A percentile compares a stretch with the other conserved stretches of the same genome.
Evolutionary conservation across 306 rosid species (phyloP).

Genomic region (Boehmeria nivea): DNA sequence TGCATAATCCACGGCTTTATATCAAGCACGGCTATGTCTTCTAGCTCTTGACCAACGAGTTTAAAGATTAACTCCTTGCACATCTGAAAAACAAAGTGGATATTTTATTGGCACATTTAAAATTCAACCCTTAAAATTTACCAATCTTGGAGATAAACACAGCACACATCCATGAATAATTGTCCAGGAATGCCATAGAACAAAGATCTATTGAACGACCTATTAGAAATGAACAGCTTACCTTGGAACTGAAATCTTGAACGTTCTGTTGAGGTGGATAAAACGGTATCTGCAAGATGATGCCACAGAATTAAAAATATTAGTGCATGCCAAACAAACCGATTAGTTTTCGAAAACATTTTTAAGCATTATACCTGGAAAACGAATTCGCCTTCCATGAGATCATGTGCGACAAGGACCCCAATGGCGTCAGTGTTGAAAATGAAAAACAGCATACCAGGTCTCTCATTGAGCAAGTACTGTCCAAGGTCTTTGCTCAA

Average conservation of each 20-base stretch:
- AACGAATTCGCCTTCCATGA: conserved; percentile 87
- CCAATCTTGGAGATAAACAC: conserved; percentile 9
- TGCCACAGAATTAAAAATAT: conserved; percentile 15
- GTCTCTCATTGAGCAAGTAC: conserved; percentile 75
- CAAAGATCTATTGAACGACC: neutral
- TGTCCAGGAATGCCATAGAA: neutral
- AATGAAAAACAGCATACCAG: conserved; percentile 92
- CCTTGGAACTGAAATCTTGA: conserved; percentile 69
- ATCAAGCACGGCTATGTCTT: conserved; percentile 64
- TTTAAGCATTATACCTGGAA: conserved; percentile 75
- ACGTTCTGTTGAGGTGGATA: conserved; percentile 92
- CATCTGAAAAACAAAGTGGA: conserved; percentile 38
- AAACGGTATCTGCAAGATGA: conserved; percentile 67
- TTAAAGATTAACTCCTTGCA: conserved; percentile 66
- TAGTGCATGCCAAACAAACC: conserved; percentile 15
- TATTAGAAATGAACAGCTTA: conserved; percentile 29
- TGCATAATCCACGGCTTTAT: conserved; percentile 95
- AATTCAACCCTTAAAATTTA: neutral
- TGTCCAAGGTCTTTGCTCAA: conserved; percentile 79
- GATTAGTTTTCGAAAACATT: conserved; percentile 7
- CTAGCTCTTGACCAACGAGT: conserved; percentile 75
- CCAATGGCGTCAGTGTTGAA: conserved; percentile 90
- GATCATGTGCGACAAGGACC: conserved; percentile 96
- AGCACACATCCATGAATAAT: neutral
- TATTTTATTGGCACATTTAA: neutral